phyloP scores from a whole-genome alignment of 345 rosid species.

The Eucalyptus polyanthemos region DNA sequence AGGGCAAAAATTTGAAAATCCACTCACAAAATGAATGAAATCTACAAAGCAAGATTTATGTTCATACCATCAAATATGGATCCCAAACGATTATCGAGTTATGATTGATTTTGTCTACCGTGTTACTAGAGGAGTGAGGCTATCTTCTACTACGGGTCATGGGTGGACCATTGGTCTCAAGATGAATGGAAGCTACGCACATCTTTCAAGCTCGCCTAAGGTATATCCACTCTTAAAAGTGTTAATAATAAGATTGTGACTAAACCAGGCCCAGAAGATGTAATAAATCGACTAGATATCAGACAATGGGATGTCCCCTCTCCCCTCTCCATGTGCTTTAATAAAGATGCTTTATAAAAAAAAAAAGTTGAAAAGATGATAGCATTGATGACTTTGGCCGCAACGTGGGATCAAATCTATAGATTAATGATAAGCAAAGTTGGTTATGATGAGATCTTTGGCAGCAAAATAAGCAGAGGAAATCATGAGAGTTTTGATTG shows the following conservation, averaged over 20 bases:
- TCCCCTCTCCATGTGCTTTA: neutral
- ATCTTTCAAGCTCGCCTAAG: neutral
- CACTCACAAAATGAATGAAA: neutral
- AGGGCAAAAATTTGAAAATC: neutral
- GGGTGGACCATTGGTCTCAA: neutral
- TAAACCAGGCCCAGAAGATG: neutral
- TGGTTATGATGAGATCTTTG: neutral
- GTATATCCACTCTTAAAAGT: neutral
- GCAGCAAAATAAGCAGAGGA: neutral
- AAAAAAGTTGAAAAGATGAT: neutral
- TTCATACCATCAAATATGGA: neutral
- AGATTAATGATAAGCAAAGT: neutral
- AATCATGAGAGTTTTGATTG: neutral
- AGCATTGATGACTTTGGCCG: neutral
- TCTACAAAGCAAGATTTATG: neutral
- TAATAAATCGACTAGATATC: neutral
- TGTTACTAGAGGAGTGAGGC: rapidly evolving
- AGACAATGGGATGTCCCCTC: neutral
- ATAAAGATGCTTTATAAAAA: neutral
- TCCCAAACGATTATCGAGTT: neutral
- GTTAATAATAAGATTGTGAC: neutral
- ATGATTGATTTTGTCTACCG: neutral
- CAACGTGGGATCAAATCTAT: neutral
- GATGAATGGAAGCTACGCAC: neutral
- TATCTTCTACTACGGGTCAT: neutral